These are phyloP conservation scores for Diaporthe amygdali DNA, from an alignment of 2,329 filamentous ascomycete species.

Conservation along the genomic window DNA sequence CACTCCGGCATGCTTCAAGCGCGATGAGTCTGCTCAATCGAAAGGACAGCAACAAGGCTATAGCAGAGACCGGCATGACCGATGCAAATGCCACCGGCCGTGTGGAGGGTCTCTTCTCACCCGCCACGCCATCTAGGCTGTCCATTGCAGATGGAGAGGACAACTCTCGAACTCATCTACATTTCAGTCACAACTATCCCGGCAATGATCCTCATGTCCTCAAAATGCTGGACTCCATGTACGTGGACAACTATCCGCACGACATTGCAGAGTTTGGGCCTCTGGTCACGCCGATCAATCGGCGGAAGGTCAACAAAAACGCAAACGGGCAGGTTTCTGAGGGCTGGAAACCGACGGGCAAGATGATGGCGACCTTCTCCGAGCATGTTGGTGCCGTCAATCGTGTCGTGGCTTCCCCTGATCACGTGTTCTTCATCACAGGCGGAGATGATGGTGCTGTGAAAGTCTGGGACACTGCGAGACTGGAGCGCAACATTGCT, in stretches of 20 bases:
- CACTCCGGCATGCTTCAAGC: constrained; percentile 62
- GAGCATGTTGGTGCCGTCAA: constrained; percentile 87
- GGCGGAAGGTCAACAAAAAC: constrained; percentile 54
- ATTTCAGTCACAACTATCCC: constrained; percentile 79
- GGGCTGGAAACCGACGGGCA: constrained; percentile 83
- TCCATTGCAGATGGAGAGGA: constrained; percentile 35
- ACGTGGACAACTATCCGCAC: constrained; percentile 72
- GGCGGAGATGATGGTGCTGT: constrained; percentile 90
- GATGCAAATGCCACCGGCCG: constrained; percentile 65
- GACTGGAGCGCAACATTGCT: constrained; percentile 89
- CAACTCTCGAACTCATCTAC: constrained; percentile 51
- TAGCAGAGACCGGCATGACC: constrained; percentile 63
- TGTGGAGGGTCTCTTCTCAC: constrained; percentile 61
- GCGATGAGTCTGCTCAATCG: constrained; percentile 64
- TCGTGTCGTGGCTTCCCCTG: constrained; percentile 80
- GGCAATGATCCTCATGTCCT: constrained; percentile 76
- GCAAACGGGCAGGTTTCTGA: constrained; percentile 54
- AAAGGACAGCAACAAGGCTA: constrained; percentile 63
- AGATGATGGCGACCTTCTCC: constrained; percentile 83
- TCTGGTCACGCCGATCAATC: constrained; percentile 72
- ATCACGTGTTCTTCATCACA: constrained; percentile 94
- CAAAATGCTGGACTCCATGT: constrained; percentile 83
- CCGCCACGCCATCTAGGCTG: constrained; percentile 37
- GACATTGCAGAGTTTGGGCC: constrained; percentile 78
- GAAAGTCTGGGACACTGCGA: constrained; percentile 90